Conservation (phyloP, 148 eudicot genomes). For the Vaccinium myrtillus region DNA sequence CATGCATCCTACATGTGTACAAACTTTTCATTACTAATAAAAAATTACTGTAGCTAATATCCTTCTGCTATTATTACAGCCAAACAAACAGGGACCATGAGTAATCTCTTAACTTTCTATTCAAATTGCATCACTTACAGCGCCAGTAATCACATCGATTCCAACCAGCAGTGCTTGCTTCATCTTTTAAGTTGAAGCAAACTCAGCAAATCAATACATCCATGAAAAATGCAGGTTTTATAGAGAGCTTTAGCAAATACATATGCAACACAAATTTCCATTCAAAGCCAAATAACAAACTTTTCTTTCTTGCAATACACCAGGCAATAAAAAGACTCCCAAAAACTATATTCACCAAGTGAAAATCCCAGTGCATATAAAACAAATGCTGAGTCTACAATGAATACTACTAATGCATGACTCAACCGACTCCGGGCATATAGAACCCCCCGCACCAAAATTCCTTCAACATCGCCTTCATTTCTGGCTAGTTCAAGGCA, state of each 20-base stretch:
- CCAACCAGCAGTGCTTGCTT: constrained; percentile 67
- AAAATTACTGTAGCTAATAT: too few species aligned
- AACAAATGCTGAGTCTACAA: background rate
- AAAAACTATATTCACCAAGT: background rate
- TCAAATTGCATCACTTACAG: constrained; percentile 47
- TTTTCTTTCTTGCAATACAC: background rate
- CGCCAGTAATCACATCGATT: constrained; percentile 87
- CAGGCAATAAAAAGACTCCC: background rate
- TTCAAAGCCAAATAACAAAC: background rate
- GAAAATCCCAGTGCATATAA: background rate
- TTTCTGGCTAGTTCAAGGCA: constrained; percentile 14
- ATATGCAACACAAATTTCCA: background rate
- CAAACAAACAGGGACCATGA: background rate
- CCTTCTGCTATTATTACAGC: too few species aligned
- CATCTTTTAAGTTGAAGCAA: too few species aligned
- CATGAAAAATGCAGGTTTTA: background rate
- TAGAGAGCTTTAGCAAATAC: background rate
- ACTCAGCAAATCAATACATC: background rate
- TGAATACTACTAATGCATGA: background rate
- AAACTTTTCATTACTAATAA: too few species aligned
- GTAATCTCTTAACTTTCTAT: background rate
- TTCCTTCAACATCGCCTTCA: background rate
- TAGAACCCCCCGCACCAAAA: background rate
- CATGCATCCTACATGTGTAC: too few species aligned
- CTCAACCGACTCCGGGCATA: background rate